These are phyloP conservation scores for Datura wrightii DNA, from an alignment of 257 asterid species.

Conservation along the genomic window DNA sequence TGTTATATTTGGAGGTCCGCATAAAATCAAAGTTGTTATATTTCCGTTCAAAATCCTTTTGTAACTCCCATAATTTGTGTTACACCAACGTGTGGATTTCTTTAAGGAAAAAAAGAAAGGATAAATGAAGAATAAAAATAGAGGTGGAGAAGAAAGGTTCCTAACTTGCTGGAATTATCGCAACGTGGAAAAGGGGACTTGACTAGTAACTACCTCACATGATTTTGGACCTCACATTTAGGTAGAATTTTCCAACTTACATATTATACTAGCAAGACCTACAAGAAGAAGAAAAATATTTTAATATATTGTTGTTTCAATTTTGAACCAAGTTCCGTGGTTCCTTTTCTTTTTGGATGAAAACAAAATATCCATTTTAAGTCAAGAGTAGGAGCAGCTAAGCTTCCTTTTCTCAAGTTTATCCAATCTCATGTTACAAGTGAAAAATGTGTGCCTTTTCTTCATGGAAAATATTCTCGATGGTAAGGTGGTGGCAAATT, in stretches of 20 bases:
- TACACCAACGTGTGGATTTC: neutral
- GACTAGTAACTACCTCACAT: constrained; percentile 66
- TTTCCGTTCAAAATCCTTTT: constrained; percentile 1
- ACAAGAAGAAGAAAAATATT: neutral
- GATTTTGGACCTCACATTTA: constrained; percentile 51
- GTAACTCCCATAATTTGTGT: neutral
- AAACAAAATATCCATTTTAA: constrained; percentile 11
- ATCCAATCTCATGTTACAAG: constrained; percentile 37
- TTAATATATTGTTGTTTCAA: constrained; percentile 29
- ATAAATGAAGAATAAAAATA: neutral
- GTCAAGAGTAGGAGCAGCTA: constrained; percentile 14
- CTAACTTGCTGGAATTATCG: constrained; percentile 35
- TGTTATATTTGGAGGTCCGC: neutral
- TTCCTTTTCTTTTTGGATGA: constrained; percentile 26
- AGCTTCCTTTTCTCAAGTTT: constrained; percentile 1
- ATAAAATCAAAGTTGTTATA: neutral
- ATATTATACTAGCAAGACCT: neutral
- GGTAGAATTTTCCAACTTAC: constrained; percentile 20
- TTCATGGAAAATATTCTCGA: constrained; percentile 33
- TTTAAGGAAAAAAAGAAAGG: neutral
- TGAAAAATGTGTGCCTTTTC: constrained; percentile 41
- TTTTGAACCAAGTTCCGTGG: constrained; percentile 19
- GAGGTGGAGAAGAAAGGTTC: constrained; percentile 26
- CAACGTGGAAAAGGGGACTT: constrained; percentile 46
- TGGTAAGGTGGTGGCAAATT: constrained; percentile 43